Conservation (phyloP, 2,329 filamentous ascomycete genomes). For the Sarocladium strictum region DNA sequence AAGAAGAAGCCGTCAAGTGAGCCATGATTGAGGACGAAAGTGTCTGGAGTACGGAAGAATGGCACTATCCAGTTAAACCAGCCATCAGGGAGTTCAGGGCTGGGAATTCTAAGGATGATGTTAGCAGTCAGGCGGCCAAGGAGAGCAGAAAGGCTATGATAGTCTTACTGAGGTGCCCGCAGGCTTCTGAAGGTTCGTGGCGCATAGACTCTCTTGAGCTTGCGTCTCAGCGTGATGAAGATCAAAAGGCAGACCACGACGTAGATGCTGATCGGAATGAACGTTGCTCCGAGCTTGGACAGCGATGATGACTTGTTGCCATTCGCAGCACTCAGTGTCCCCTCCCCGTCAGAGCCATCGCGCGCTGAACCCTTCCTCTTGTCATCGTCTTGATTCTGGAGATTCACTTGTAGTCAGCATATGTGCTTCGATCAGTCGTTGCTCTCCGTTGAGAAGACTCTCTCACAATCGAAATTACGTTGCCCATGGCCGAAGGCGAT, state of each 20-base stretch:
- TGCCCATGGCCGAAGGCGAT: constrained; percentile 2
- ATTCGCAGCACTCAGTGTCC: constrained; percentile 27
- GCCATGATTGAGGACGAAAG: constrained; percentile 80
- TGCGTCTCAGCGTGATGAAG: constrained; percentile 43
- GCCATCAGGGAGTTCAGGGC: constrained; percentile 53
- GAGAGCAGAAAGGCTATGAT: not conserved
- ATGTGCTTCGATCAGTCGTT: not conserved
- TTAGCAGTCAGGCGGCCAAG: constrained; percentile 17
- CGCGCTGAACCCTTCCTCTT: constrained; percentile 28
- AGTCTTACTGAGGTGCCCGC: constrained; percentile 34
- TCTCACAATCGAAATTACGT: not conserved
- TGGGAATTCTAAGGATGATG: constrained; percentile 40
- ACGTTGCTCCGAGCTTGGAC: constrained; percentile 39
- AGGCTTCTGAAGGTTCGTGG: constrained; percentile 46
- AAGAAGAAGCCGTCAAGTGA: constrained; percentile 90
- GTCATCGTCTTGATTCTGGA: constrained; percentile 18
- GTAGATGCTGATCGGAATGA: constrained; percentile 48
- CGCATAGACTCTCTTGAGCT: constrained; percentile 46
- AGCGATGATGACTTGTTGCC: constrained; percentile 28
- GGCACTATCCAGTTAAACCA: constrained; percentile 61
- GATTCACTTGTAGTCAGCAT: not conserved
- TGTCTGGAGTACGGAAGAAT: constrained; percentile 66
- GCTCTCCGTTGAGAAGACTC: not conserved
- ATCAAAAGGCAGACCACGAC: constrained; percentile 41
- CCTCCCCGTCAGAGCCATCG: constrained; percentile 24